A percentile compares a stretch with the other conserved stretches of the same genome.
These are phyloP conservation scores for Phytophthora foliorum DNA, from an alignment of 352 stramenopile genomes.

Conservation along the genomic window DNA sequence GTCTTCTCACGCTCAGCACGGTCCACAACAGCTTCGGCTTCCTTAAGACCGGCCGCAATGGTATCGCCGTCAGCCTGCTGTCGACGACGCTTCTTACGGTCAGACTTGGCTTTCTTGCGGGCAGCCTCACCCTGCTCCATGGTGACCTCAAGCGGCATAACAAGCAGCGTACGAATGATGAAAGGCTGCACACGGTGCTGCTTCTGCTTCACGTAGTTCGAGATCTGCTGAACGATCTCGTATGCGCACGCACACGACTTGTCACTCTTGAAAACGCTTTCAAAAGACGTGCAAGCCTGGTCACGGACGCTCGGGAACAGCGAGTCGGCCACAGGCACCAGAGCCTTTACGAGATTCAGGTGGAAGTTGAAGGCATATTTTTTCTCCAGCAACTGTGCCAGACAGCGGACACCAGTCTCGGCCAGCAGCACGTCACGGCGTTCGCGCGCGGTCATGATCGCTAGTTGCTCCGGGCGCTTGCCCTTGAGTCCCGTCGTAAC, in stretches of 20 bases:
- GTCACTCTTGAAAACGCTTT: conserved; percentile 78
- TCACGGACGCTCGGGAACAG: conserved; percentile 60
- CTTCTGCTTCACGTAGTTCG: conserved; percentile 87
- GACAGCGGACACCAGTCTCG: conserved; percentile 76
- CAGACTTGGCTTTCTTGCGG: conserved; percentile 82
- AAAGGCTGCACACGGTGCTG: conserved; percentile 82
- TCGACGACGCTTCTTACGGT: conserved; percentile 87
- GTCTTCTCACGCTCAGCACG: conserved; percentile 93
- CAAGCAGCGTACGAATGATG: conserved; percentile 81
- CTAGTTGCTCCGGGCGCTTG: conserved; percentile 58
- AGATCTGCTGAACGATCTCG: conserved; percentile 88
- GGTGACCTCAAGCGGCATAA: conserved; percentile 85
- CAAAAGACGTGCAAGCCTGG: conserved; percentile 72
- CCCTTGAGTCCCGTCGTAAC: conserved; percentile 69
- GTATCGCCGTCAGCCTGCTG: conserved; percentile 78
- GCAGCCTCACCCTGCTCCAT: conserved; percentile 88
- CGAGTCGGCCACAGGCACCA: conserved; percentile 85
- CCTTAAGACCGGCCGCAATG: conserved; percentile 94
- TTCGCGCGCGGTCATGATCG: conserved; percentile 44
- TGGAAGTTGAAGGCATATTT: conserved; percentile 92
- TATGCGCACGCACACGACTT: conserved; percentile 73
- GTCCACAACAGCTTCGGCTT: conserved; percentile 95
- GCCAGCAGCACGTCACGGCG: conserved; percentile 63
- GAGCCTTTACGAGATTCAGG: conserved; percentile 82
- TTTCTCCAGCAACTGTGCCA: conserved; percentile 82